Evolutionary conservation across 352 stramenopile genomes (phyloP).

Genomic region (Globisporangium canariense): DNA sequence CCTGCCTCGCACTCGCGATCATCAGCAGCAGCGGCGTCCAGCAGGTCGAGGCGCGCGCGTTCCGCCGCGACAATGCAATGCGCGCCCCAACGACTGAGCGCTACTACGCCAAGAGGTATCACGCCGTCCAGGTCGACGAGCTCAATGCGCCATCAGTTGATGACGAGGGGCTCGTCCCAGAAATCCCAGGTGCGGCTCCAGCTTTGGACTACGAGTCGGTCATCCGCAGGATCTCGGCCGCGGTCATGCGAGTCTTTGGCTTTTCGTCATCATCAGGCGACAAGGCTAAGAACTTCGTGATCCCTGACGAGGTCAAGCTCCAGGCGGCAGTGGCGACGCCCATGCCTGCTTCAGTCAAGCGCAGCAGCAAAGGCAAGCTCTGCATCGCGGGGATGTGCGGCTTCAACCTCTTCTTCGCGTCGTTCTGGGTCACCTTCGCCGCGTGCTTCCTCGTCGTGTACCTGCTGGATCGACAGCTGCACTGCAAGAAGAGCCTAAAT

Average conservation of each 20-base stretch:
- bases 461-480: slow-evolving; percentile 23
- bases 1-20: not conserved
- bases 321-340: not conserved
- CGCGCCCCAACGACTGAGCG: not conserved
- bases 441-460: slow-evolving; percentile 37
- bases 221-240: not conserved
- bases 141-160: not conserved
- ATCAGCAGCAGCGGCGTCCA: not conserved
- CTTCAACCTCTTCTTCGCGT: slow-evolving; percentile 39
- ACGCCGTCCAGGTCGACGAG: slow-evolving; percentile 1
- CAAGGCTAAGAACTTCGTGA: not conserved
- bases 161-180: not conserved
- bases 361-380: not conserved
- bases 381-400: slow-evolving; percentile 37
- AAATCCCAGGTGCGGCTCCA: not conserved
- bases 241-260: not conserved
- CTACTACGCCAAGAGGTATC: slow-evolving; percentile 8
- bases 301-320: not conserved
- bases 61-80: not conserved
- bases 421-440: slow-evolving; percentile 29
- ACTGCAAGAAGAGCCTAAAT: not conserved
- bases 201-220: not conserved
- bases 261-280: not conserved
- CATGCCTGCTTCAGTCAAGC: not conserved
- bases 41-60: not conserved